A percentile compares a stretch with the other conserved stretches of the same genome.
These are phyloP conservation scores for Plantago coronopus DNA, from an alignment of 305 asterid genomes.

Conservation along the genomic window DNA sequence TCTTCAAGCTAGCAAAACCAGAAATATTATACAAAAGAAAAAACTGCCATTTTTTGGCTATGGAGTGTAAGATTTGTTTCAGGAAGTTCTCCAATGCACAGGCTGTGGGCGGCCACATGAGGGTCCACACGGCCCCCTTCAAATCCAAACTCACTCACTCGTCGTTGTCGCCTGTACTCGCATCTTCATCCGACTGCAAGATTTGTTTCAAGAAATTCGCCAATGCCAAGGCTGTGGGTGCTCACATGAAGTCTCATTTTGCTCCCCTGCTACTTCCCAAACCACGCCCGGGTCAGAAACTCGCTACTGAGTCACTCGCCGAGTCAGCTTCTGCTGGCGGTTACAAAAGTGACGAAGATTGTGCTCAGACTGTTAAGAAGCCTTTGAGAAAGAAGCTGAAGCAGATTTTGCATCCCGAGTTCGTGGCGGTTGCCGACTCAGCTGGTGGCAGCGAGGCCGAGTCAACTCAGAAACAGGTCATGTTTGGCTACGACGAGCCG, in stretches of 20 bases:
- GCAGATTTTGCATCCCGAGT: neutral
- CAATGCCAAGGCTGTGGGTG: constrained; percentile 46
- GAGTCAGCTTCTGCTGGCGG: no score
- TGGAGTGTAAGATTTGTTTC: constrained; percentile 38
- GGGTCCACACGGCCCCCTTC: constrained; percentile 33
- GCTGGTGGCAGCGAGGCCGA: constrained; percentile 1
- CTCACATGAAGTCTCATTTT: constrained; percentile 46
- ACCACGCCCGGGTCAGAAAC: constrained; percentile 2
- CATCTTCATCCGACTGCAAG: constrained; percentile 33
- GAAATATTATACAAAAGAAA: neutral
- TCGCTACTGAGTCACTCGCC: neutral
- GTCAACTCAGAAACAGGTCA: neutral
- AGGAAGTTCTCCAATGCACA: constrained; percentile 34
- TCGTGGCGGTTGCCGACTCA: neutral
- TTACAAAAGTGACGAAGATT: neutral
- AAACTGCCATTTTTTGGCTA: constrained; percentile 12
- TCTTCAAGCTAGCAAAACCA: neutral
- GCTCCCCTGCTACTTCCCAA: constrained; percentile 39
- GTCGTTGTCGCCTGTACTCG: no score
- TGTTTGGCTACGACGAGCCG: neutral
- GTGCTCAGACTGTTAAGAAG: constrained; percentile 15
- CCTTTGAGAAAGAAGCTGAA: neutral
- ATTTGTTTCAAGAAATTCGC: constrained; percentile 32
- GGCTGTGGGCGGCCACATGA: constrained; percentile 50
- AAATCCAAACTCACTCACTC: neutral